Evolutionary conservation across 352 stramenopile species (phyloP), one percentile per base, ranked within the genome.

Genomic region (Globisporangium carolinianum): DNA sequence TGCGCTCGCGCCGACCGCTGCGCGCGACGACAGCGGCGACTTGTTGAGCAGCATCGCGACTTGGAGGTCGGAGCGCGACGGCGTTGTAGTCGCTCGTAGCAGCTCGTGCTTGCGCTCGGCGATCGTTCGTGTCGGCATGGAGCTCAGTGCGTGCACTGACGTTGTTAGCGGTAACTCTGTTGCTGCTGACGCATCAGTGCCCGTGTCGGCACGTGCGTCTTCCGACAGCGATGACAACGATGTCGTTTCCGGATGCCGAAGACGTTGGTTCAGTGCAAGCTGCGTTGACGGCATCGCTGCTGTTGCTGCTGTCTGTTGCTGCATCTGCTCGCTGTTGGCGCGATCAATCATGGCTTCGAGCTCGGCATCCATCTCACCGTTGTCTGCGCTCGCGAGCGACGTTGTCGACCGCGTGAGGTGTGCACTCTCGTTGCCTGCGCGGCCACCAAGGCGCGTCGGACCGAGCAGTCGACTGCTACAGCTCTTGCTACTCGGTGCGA

Each of bases 291-390:
- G 24, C 24, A 32, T 3, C 24, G 24, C 24, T 32, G 24, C 2
- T 32, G 24, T 32, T 32, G 24, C 3, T 32, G 24, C 24, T 32
- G 37, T 6, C 6, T 50, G 24, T 10, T 58, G 58, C 50, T 79
- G 66, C 39, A 7, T 47, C 42, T n/a, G 42, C 11, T 76, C 68
- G 3, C 54, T 7, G 14, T 70, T 75, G 6, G 48, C 72, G 42
- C 52, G 58, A 10, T 90, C 77, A 45, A 90, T 90, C 76, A 88
- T 88, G 18, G 76, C 55, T 45, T 90, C 80, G 3, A 90, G 65
- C 50, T 90, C 77, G 42, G 76, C 63, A 41, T 90, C 77, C 80
- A 88, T 90, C 18, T 83, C 77, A 57, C 79, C 76, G 14, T 81
- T 65, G n/a, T 80, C 68, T 9, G 65, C 63, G 32, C 68, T 58